Evolutionary conservation across 495 filamentous ascomycete species (phyloP), one percentile per base, ranked within the genome.

Genomic region (Podospora conica): DNA sequence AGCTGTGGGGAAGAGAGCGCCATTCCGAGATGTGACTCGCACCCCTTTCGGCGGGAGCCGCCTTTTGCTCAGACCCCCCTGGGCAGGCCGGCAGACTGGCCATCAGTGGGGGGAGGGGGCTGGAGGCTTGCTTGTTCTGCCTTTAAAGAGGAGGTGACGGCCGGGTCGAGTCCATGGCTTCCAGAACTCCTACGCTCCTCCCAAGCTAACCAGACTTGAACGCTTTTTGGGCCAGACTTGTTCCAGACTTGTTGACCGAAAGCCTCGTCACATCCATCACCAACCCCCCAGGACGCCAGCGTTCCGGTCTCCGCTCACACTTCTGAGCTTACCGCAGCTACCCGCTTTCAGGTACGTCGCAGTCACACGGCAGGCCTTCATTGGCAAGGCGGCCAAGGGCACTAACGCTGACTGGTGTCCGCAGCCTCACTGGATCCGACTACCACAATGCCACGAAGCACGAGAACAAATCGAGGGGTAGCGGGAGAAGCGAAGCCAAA

Each of bases 31-130:
- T 28, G 53, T 63, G 31, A 31, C 66, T 66, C 59, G 54, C 24
- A 27, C 28, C 33, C 68, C 58, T 21, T 24, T 57, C 31, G 48
- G 29, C 15, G 25, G 61, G n/a, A 40, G 48, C 7, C 22, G 23
- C 48, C 64, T 54, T 69, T 70, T 72, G 72, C 72, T 71, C 66
- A 70, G 69, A 31, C 72, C 68, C 63, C 66, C 59, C 40, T 48
- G 40, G 40, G 40, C 40, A 48, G 40, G 40, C 40, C 62, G 15
- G 9, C 24, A 27, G 53, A 65, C 57, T 55, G 40, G 21, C 9
- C 25, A 59, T 21, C 60, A 60, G 70, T 67, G 72, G 70, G 70
- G 65, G 58, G 29, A 60, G 4, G 25, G 6, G 56, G 25, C 29
- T 24, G 28, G 40, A 48, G 40, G n/a, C 40, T 18, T 48, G 40